Evolutionary conservation across 1,284 basidiomycete genomes (phyloP).

Genomic region (Trichosporon sp.): DNA sequence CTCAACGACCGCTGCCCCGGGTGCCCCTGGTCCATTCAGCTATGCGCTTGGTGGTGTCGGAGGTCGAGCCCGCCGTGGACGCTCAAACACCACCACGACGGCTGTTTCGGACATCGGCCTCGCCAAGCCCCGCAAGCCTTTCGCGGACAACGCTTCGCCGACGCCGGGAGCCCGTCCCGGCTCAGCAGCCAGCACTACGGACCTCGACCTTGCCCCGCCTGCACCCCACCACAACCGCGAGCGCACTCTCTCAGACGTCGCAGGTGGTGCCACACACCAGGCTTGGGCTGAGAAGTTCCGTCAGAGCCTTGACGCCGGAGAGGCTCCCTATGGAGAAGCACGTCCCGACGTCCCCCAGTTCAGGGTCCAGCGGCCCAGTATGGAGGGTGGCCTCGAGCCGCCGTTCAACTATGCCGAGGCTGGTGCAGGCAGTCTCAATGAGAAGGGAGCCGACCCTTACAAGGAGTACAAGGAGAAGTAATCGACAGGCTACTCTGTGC

Average conservation of each 20-base stretch:
- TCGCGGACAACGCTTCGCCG: too few relatives aligned
- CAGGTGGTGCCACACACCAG: neutral
- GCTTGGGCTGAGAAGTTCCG: neutral
- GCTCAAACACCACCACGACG: slow-evolving; percentile 9
- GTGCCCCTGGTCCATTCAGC: slow-evolving; percentile 18
- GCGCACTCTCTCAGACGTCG: neutral
- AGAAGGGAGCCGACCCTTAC: too few relatives aligned
- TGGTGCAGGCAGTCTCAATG: neutral
- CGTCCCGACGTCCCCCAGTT: slow-evolving; percentile 5
- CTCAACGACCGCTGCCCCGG: slow-evolving; percentile 16
- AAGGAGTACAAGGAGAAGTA: neutral
- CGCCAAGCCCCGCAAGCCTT: neutral
- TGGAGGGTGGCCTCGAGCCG: slow-evolving; percentile 4
- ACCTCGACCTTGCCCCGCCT: neutral
- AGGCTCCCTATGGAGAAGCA: neutral
- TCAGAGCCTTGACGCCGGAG: neutral
- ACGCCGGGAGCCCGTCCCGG: neutral
- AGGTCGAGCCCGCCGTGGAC: slow-evolving; percentile 37
- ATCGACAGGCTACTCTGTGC: neutral
- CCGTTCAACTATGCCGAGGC: neutral
- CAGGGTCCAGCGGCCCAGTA: slow-evolving; percentile 15
- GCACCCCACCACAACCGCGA: neutral
- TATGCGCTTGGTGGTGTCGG: slow-evolving; percentile 47
- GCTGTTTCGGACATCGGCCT: neutral
- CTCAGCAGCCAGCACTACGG: neutral